Base-by-base conservation (phyloP, 495 filamentous ascomycete genomes). In the Delitschia confertaspora region DNA sequence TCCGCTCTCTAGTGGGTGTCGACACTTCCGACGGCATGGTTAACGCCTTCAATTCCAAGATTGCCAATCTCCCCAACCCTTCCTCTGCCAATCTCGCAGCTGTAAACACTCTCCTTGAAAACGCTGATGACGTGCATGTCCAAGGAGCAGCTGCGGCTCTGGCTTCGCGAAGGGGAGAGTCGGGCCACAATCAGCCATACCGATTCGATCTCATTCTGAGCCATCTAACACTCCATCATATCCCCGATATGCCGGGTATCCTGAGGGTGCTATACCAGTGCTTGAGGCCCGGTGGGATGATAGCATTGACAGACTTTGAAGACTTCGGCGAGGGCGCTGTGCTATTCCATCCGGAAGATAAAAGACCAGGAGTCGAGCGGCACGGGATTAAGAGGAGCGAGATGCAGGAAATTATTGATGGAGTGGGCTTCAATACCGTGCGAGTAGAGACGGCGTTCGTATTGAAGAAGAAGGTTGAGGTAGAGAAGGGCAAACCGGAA, bases 271-370 rank as follows among this genome's bases (percentile, higher is more conserved):
- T 64, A 18, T 67, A 61, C 7, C 25, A 51, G 22, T 67, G 63
- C 23, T 49, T 77, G 9, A 62, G 55, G 29, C 59, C 65, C 0
- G 68, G 68, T n/a, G 59, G 72, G 23, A 43, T 49, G 35, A 63
- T 73, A 0, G 64, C 68, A 35, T 46, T 75, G 42, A 75, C 73
- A n/a, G 73, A 77, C 33, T 77, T 71, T 55, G 71, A 77, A 53
- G 66, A 77, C 33, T 73, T 69, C 43, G 73, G 73, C 4, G 67
- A 69, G 0, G 70, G 67, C 26, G 72, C 72, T 11, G 51, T 65
- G 20, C 54, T 51, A 40, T 77, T 74, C 33, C 73, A 77, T 53
- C 67, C 73, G 2, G 59, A 62, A 48, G 36, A 45, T 2, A 74
- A 70, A 58, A 62, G 73, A 61, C 68, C 65, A 6, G 72, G 69